Base-by-base conservation (phyloP, 306 rosid genomes). In the Pyrus bretschneideri region DNA sequence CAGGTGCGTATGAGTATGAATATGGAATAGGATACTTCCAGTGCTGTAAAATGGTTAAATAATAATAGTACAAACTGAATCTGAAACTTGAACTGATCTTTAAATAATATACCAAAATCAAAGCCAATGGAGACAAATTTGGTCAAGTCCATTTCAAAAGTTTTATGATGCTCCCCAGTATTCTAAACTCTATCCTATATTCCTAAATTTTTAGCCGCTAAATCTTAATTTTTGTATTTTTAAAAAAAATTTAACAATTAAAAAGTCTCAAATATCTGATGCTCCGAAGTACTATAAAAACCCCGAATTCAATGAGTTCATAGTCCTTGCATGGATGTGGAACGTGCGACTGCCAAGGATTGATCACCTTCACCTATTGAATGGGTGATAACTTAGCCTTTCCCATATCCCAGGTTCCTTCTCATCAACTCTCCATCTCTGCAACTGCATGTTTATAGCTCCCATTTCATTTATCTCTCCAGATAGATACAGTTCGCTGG, bases 381-480 rank as follows among this genome's bases (percentile, higher is more conserved):
- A 52, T 68, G 68, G 74, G 62, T 52, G 52, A 72, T 42, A 79
- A 31, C 33, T n/a, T 55, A 55, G 3, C 6, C 40, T 52, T 69
- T n/a, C 75, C 79, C 70, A 77, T 45, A 74, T 81, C 74, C 70
- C 71, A 83, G 76, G 86, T 68, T 75, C 73, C 6, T 49, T 71
- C 11, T 67, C 35, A 46, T 77, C 29, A 11, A 27, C 30, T 58
- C 11, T 61, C 38, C 33, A 30, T 31, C 22, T 57, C 70, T 17
- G 11, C 31, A 29, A 18, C 25, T 73, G 76, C 25, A n/a, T 59
- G 55, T 40, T 60, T 42, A 23, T 15, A 90, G 79, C 77, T 88
- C 92, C 87, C 92, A 69, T 79, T 54, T 82, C 88, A 83, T 86
- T 91, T 22, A 85, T 70, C 79, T 76, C 62, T 76, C 83, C 86